A percentile compares a stretch with the other conserved stretches of the same genome.
These are phyloP conservation scores for Calophaca sinica DNA, from an alignment of 306 rosid genomes.

Conservation along the genomic window DNA sequence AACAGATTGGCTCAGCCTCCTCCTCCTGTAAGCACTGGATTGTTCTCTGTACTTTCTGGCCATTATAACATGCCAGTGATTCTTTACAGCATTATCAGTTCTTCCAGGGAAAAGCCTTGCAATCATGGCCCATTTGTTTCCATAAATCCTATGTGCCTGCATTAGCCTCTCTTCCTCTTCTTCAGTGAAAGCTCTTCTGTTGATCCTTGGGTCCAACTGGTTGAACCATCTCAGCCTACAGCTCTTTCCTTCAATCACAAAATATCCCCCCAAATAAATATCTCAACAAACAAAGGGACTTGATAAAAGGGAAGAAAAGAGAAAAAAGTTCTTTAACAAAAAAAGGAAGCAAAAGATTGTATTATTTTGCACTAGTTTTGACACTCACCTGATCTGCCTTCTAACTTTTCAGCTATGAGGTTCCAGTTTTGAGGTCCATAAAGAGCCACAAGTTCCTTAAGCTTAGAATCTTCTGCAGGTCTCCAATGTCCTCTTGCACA, in stretches of 20 bases:
- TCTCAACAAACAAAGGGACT: background rate
- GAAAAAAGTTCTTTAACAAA: background rate
- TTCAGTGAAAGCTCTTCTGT: slow-evolving; percentile 84
- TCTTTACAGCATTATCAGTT: slow-evolving; percentile 97
- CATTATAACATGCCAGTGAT: slow-evolving; percentile 99
- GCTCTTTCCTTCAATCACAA: slow-evolving; percentile 73
- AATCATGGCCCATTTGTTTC: slow-evolving; percentile 99
- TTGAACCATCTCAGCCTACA: slow-evolving; percentile 98
- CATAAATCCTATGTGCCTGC: slow-evolving; percentile 96
- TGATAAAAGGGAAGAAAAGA: background rate
- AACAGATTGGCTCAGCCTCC: slow-evolving; percentile 75
- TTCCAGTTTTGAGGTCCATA: slow-evolving; percentile 99
- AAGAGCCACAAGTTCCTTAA: slow-evolving; percentile 88
- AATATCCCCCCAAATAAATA: background rate
- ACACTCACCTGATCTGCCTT: slow-evolving; percentile 94
- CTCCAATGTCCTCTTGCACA: slow-evolving; percentile 99
- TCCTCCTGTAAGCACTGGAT: slow-evolving; percentile 85
- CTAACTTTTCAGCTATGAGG: slow-evolving; percentile 90
- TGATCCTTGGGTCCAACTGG: slow-evolving; percentile 97
- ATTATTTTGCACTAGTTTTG: background rate
- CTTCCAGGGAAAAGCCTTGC: slow-evolving; percentile 98
- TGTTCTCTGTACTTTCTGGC: slow-evolving; percentile 94
- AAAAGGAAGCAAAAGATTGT: background rate
- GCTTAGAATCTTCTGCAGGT: slow-evolving; percentile 95
- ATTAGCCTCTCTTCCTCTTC: slow-evolving; percentile 94